Conservation (phyloP, 805 yeast species). For the Saccharomycodes ludwigii region DNA sequence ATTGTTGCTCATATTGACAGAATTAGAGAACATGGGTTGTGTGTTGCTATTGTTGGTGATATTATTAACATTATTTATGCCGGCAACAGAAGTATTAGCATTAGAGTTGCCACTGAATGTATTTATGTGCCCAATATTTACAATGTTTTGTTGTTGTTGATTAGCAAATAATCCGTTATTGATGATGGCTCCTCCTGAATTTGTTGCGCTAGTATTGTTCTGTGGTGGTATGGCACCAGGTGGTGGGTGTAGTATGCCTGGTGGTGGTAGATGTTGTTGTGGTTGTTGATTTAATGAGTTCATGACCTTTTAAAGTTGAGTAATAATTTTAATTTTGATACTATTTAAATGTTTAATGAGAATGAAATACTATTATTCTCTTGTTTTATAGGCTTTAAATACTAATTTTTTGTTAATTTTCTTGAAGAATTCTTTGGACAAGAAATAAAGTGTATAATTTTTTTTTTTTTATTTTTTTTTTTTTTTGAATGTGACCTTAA, state of each 20-base stretch:
- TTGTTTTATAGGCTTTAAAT: too few relatives aligned
- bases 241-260: conserved; percentile 2
- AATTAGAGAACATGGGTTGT: too few relatives aligned
- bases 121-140: conserved; percentile 1
- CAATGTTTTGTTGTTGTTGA: conserved; percentile 1
- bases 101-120: conserved; percentile 6
- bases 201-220: conserved; percentile 1
- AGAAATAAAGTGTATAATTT: too few relatives aligned
- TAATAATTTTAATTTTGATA: too few relatives aligned
- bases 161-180: not conserved
- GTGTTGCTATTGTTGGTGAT: conserved; percentile 3
- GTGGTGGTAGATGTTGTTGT: conserved; percentile 3
- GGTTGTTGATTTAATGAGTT: conserved; percentile 3
- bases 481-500: too few relatives aligned
- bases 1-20: too few relatives aligned
- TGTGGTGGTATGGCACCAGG: not conserved
- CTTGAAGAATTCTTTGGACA: too few relatives aligned
- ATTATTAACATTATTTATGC: conserved; percentile 3
- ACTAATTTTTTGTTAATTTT: too few relatives aligned
- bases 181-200: conserved; percentile 4
- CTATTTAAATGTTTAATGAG: too few relatives aligned
- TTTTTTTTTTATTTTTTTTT: too few relatives aligned
- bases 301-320: too few relatives aligned
- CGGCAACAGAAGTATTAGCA: conserved; percentile 4
- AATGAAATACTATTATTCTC: too few relatives aligned